A percentile compares a stretch with the other conserved stretches of the same genome.
phyloP scores from a whole-genome alignment of 2,329 filamentous ascomycete genomes.

The Aspergillus flavus region DNA sequence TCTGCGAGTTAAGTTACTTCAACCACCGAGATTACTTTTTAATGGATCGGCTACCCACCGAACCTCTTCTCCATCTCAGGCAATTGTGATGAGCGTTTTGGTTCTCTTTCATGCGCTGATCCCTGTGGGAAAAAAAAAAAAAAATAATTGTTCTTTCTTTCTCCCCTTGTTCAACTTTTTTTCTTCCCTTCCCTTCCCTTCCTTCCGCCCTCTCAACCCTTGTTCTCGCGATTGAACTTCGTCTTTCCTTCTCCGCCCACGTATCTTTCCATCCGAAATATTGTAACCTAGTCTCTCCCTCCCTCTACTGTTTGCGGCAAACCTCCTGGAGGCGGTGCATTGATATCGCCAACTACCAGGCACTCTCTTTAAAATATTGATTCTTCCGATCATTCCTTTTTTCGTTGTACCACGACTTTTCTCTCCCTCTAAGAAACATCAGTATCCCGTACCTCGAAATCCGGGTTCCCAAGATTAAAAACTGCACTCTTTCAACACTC shows the following conservation, averaged over 20 bases:
- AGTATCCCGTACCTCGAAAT: background rate
- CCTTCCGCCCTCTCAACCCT: background rate
- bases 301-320: background rate
- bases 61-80: constrained; percentile 1
- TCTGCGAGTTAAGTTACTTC: too few species aligned
- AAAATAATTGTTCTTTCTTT: background rate
- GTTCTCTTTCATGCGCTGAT: constrained; percentile 11
- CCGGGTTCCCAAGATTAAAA: background rate
- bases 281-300: background rate
- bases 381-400: background rate
- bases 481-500: background rate
- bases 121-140: background rate
- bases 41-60: constrained; percentile 2
- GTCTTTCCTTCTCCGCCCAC: background rate
- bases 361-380: background rate
- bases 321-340: background rate
- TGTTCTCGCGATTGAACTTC: background rate
- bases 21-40: background rate
- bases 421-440: background rate
- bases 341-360: background rate
- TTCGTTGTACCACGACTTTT: background rate
- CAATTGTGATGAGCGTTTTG: constrained; percentile 11
- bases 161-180: constrained; percentile 1
- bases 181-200: background rate
- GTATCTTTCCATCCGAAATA: constrained; percentile 1